Conservation (phyloP, 139 green algal genomes). For the Zygnema cylindricum region DNA sequence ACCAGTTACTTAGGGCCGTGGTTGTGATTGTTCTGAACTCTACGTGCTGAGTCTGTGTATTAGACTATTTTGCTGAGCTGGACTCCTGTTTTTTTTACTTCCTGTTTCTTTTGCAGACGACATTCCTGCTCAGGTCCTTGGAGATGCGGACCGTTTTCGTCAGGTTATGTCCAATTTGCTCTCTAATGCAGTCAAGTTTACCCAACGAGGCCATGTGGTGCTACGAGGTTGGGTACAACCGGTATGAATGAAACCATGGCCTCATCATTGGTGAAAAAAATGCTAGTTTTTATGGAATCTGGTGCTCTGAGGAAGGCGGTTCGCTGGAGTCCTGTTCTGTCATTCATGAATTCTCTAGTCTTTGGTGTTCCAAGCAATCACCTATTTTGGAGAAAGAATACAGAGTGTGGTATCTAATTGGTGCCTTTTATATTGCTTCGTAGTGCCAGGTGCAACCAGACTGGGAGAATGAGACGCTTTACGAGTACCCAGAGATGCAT, state of each 20-base stretch:
- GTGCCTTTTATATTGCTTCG: no score
- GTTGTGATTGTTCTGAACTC: conserved; percentile 11
- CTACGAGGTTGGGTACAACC: conserved; percentile 43
- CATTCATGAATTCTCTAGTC: background rate
- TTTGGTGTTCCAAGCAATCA: no score
- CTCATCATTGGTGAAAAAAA: no score
- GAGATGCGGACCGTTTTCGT: conserved; percentile 47
- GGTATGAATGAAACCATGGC: background rate
- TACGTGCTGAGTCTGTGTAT: background rate
- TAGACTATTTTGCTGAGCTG: background rate
- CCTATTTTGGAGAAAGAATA: no score
- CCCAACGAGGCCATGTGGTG: conserved; percentile 23
- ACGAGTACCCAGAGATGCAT: background rate
- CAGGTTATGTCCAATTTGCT: conserved; percentile 60
- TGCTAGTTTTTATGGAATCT: no score
- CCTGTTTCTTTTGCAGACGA: conserved; percentile 32
- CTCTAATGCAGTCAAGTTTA: conserved; percentile 60
- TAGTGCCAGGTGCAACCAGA: background rate
- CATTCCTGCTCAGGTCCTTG: conserved; percentile 42
- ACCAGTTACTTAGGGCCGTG: background rate
- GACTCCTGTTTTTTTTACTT: background rate
- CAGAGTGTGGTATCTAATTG: no score
- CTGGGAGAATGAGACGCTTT: background rate
- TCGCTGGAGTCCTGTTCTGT: background rate
- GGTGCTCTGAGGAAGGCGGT: no score